Conservation (phyloP, 176 grass and related monocot species). For the Lolium rigidum region DNA sequence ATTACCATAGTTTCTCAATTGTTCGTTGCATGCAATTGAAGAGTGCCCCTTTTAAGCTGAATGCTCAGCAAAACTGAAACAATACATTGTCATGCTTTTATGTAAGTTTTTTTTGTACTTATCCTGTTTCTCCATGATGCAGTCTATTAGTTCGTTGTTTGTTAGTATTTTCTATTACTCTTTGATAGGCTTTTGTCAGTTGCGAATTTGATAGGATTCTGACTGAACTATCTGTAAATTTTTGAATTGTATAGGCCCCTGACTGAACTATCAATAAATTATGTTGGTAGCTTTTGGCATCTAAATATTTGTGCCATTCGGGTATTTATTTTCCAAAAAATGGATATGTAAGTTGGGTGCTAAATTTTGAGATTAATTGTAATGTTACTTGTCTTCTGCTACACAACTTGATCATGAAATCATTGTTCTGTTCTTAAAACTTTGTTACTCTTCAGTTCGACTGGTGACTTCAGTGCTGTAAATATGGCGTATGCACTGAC, state of each 20-base stretch:
- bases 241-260: background rate
- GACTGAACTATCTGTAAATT: slow-evolving; percentile 28
- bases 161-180: background rate
- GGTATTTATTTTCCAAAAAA: slow-evolving; percentile 30
- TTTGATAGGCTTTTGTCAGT: background rate
- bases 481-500: slow-evolving; percentile 63
- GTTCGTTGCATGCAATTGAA: slow-evolving; percentile 3
- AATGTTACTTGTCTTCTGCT: slow-evolving; percentile 27
- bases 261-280: slow-evolving; percentile 29
- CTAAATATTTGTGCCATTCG: background rate
- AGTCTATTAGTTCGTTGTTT: slow-evolving; percentile 10
- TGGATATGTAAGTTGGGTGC: slow-evolving; percentile 6
- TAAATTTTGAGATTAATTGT: slow-evolving; percentile 26
- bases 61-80: slow-evolving; percentile 18
- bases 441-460: slow-evolving; percentile 60
- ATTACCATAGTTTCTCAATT: background rate
- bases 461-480: slow-evolving; percentile 58
- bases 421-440: slow-evolving; percentile 17
- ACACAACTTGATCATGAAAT: slow-evolving; percentile 3
- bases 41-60: slow-evolving; percentile 9
- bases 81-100: slow-evolving; percentile 12
- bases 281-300: slow-evolving; percentile 19
- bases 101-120: slow-evolving; percentile 24
- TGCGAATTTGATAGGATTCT: background rate
- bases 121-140: slow-evolving; percentile 11